Evolutionary conservation across 345 rosid species (phyloP), one percentile per base, ranked within the genome.

Genomic region (Populus nigra): DNA sequence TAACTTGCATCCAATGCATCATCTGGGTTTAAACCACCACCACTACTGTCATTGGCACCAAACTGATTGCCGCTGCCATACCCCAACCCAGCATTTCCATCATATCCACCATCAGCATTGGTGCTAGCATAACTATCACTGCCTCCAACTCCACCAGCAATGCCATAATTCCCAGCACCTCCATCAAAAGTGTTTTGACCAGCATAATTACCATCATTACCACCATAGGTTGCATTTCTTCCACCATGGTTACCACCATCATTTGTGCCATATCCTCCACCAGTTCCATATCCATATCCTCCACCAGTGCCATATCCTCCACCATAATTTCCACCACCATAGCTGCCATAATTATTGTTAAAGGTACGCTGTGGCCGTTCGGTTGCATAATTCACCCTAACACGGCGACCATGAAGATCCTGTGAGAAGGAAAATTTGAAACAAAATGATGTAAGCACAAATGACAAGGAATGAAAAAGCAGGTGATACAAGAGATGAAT

Each of bases 301-400:
- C 45, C 12, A 68, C 75, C 83, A 17, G 1, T 9, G 12, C 83
- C 84, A 67, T 73, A 43, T 33, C 50, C 73, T 15, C 68, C 78
- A 65, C 79, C 84, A 22, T 79, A 77, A 23, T 69, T 29, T 25
- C 73, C 27, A 17, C 71, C 75, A 17, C 76, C 71, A 43, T 43
- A 65, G 39, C 8, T n/a, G 23, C 86, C 86, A 20, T 79, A 50
- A n/a, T 63, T 73, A 47, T 50, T 49, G 23, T 55, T 45, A 70
- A 61, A 49, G 38, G 11, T 16, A 41, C 62, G 74, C 43, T 84
- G 87, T 68, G 89, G 69, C 81, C 91, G 88, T 16, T 95, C 99
- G 65, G 81, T 69, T 75, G 99, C 99, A 88, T 84, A 91, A 80
- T 91, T 89, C 74, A 95, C 99, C 85, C 86, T 92, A 43, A 95